Evolutionary conservation across 192 early-diverging fungal species (phyloP), one percentile per base, ranked within the genome.

Genomic region (Backusella westeae): DNA sequence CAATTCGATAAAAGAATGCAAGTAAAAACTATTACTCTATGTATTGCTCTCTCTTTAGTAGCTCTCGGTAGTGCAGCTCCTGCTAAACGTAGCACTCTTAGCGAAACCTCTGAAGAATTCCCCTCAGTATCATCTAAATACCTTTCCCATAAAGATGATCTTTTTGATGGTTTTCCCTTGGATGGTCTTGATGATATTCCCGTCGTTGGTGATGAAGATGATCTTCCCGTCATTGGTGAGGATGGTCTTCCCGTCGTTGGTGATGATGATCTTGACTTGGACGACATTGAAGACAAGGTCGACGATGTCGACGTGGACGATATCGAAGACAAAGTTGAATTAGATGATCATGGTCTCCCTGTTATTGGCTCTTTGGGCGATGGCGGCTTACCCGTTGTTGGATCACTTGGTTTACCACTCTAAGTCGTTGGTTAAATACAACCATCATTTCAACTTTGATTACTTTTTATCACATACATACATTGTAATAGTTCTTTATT

Each of bases 41-140:
- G 56, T 29, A 12, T 63, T 29, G 56, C 56, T 29, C 3, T 63
- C 21, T 12, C 56, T 63, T 63, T 63, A 29, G 2, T 29, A 26
- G 56, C 23, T 14, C 56, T 63, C 56, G n/a, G 2, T 29, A 26
- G 56, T 29, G 56, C 56, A 26, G 56, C 56, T 63, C 56, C 56
- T 63, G 10, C 56, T 63, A 63, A n/a, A 63, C 56, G 56, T 63
- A 63, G 56, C 10, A 63, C 56, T 63, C 56, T 63, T 12, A 63
- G 56, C 9, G 10, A 63, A 29, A 23, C 7, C 3, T 29, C 56
- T 63, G 56, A 63, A 63, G 12, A 12, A 12, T 63, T 63, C 56
- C 56, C 56, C 21, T 8, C 7, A 29, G 26, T 29, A 4, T 8
- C 23, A 63, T 29, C 56, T 29, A 14, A 15, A 4, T 63, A 63